These are phyloP conservation scores for Phyllosticta capitalensis DNA, from an alignment of 2,329 filamentous ascomycete genomes.

Conservation along the genomic window DNA sequence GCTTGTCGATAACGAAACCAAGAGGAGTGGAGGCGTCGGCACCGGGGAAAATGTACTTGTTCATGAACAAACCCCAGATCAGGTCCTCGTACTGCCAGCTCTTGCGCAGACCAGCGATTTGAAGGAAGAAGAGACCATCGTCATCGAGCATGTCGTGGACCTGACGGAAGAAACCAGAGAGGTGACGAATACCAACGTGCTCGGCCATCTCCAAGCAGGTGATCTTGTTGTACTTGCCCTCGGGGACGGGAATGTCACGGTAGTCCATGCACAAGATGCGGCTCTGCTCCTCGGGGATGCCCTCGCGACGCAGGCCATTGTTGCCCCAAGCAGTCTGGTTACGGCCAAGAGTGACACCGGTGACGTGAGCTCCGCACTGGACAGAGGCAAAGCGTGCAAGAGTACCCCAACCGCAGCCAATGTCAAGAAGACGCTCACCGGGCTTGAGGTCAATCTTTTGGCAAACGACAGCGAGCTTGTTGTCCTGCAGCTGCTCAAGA, in stretches of 20 bases:
- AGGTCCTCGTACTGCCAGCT: slow-evolving; percentile 97
- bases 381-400: slow-evolving; percentile 85
- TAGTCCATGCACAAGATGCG: slow-evolving; percentile 94
- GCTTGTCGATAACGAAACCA: slow-evolving; percentile 71
- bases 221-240: slow-evolving; percentile 83
- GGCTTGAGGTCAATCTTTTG: slow-evolving; percentile 84
- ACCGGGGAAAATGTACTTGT: slow-evolving; percentile 98
- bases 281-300: slow-evolving; percentile 79
- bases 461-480: slow-evolving; percentile 90
- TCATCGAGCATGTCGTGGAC: slow-evolving; percentile 94
- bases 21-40: slow-evolving; percentile 92
- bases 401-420: slow-evolving; percentile 97
- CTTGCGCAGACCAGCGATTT: slow-evolving; percentile 89
- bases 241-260: slow-evolving; percentile 76
- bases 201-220: slow-evolving; percentile 98
- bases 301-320: slow-evolving; percentile 70
- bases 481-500: slow-evolving; percentile 93
- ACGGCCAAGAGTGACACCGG: slow-evolving; percentile 85
- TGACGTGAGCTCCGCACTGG: slow-evolving; percentile 79
- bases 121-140: slow-evolving; percentile 90
- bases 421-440: slow-evolving; percentile 79
- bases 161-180: slow-evolving; percentile 71
- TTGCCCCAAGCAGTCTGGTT: slow-evolving; percentile 99
- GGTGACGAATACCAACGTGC: slow-evolving; percentile 91
- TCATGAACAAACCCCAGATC: slow-evolving; percentile 98